Evolutionary conservation across 345 rosid genomes (phyloP), one percentile per base, ranked within the genome.

Genomic region (Eucalyptus marginata): DNA sequence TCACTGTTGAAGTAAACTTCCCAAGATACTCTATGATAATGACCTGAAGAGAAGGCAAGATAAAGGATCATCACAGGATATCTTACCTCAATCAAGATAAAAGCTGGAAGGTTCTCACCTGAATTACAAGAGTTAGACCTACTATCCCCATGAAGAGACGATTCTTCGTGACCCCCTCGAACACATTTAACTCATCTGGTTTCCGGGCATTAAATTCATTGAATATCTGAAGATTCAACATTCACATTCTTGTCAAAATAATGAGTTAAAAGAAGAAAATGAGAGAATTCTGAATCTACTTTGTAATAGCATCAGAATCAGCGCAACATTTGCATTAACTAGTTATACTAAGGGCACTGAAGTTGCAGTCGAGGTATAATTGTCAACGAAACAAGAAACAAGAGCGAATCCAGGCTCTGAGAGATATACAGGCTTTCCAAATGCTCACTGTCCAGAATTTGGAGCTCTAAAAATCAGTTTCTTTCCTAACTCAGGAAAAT

Each of bases 131-230:
- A 13, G 99, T 97, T 85, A 96, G 81, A 50, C 92, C 93, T 88
- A 98, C 95, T 87, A 98, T 97, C 76, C 96, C 98, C 87, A 96
- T 90, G 90, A 98, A 97, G 79, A 98, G 95, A 87, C 68, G 94
- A 91, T 97, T 98, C 89, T 92, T 93, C n/a, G 94, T 92, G 50
- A 98, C 93, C 43, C 99, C 99, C 59, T 50, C 87, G 88, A 97
- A 97, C 66, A 96, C 94, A 90, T 98, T 97, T 14, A 91, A 86
- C 92, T 97, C 96, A 92, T 98, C 99, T 86, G 99, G 99, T 89
- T 98, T 96, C 88, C 99, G 94, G 87, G 99, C 98, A 89, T 98
- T 96, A 90, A 98, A 96, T 91, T 98, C 99, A 86, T 97, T 98
- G 89, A 97, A 97, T 51, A 97, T 92, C 99, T 98, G 93, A 87